phyloP scores from a whole-genome alignment of 192 early-diverging fungal species.

The Coemansia sp. region DNA sequence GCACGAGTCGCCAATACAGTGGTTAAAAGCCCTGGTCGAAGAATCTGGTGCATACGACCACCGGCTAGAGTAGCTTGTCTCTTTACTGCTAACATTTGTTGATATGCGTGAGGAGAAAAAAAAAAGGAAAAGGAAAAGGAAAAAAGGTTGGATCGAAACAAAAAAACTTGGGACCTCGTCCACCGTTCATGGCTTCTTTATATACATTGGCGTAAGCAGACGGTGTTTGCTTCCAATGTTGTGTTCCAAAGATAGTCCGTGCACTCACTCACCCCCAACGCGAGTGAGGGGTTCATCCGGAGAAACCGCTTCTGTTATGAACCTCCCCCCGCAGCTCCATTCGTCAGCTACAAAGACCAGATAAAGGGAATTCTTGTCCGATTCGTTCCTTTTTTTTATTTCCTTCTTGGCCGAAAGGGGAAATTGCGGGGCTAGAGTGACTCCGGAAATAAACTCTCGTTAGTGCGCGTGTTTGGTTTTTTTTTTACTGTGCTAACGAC shows the following conservation, averaged over 20 bases:
- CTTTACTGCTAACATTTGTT: constrained; percentile 38
- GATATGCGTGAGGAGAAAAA: background rate
- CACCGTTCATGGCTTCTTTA: background rate
- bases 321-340: background rate
- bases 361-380: background rate
- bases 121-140: background rate
- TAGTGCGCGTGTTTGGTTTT: background rate
- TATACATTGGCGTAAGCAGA: background rate
- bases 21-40: constrained; percentile 30
- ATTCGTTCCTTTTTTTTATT: background rate
- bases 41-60: constrained; percentile 20
- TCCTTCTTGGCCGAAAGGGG: background rate
- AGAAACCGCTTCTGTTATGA: background rate
- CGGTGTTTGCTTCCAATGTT: background rate
- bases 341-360: background rate
- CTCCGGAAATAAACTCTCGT: background rate
- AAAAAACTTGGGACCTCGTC: background rate
- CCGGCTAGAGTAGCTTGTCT: constrained; percentile 31
- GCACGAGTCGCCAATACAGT: constrained; percentile 24
- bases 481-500: background rate
- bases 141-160: background rate
- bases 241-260: constrained; percentile 3
- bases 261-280: background rate
- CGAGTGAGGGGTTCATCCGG: background rate
- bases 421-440: background rate